Percentiles rank a stretch among this genome's conserved stretches.
phyloP scores from a whole-genome alignment of 1,284 basidiomycete species.

The Apiotrichum siamense region DNA sequence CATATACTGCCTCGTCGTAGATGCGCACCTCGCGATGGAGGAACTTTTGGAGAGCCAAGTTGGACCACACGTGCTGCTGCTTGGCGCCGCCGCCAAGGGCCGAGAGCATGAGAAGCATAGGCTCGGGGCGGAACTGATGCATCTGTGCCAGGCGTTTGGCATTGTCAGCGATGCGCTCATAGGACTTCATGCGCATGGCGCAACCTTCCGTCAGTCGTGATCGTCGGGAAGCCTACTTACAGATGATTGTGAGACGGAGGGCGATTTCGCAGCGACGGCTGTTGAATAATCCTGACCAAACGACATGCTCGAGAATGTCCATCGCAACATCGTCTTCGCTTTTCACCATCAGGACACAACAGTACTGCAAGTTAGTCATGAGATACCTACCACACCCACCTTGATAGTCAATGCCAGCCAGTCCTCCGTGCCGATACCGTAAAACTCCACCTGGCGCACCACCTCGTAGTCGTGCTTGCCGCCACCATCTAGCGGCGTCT shows the following conservation, averaged over 20 bases:
- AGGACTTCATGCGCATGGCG: constrained; percentile 57
- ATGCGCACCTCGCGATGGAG: constrained; percentile 68
- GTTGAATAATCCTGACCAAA: constrained; percentile 70
- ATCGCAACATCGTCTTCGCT: constrained; percentile 62
- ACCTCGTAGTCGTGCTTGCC: constrained; percentile 21
- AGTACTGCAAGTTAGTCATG: constrained; percentile 57
- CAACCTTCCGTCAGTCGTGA: constrained; percentile 54
- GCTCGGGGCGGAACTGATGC: constrained; percentile 63
- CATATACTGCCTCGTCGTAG: constrained; percentile 58
- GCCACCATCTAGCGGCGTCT: constrained; percentile 30
- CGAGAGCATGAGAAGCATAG: constrained; percentile 65
- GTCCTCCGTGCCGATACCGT: constrained; percentile 74
- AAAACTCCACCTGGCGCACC: constrained; percentile 53
- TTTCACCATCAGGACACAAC: constrained; percentile 64
- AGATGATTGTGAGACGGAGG: constrained; percentile 63
- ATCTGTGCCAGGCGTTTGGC: constrained; percentile 54
- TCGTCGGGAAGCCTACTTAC: constrained; percentile 49
- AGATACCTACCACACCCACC: constrained; percentile 50
- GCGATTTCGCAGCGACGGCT: constrained; percentile 60
- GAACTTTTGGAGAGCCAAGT: constrained; percentile 70
- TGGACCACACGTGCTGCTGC: constrained; percentile 64
- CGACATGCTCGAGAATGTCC: constrained; percentile 72
- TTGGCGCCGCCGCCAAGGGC: constrained; percentile 61
- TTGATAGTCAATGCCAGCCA: constrained; percentile 83
- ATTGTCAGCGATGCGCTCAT: constrained; percentile 57